These are phyloP conservation scores for Macadamia tetraphylla DNA, from an alignment of 164 flowering plant genomes.

Conservation along the genomic window DNA sequence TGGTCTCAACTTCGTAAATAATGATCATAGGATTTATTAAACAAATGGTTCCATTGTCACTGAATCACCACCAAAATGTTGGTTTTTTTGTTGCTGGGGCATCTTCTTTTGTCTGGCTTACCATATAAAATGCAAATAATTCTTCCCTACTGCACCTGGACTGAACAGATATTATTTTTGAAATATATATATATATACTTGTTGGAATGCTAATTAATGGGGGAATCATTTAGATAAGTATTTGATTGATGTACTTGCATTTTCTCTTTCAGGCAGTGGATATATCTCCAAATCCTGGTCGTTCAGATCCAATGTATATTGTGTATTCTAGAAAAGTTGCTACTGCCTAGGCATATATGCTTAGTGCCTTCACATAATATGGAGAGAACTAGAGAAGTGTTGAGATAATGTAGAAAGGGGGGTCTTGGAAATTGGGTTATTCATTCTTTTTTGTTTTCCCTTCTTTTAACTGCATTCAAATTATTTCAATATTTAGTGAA, in stretches of 20 bases:
- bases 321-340: conserved; percentile 69
- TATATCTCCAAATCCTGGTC: conserved; percentile 93
- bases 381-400: not conserved
- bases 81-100: too few species aligned
- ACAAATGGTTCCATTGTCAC: too few species aligned
- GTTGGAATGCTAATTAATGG: not conserved
- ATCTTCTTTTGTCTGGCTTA: not conserved
- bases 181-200: not conserved
- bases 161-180: not conserved
- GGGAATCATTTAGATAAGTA: not conserved
- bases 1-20: too few species aligned
- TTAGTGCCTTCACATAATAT: not conserved
- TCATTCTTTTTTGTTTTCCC: too few species aligned
- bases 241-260: not conserved
- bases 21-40: too few species aligned
- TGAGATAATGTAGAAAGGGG: not conserved
- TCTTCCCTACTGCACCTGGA: not conserved
- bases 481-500: too few species aligned
- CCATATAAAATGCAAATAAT: not conserved
- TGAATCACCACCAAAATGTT: too few species aligned
- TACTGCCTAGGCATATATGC: conserved; percentile 26
- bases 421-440: too few species aligned
- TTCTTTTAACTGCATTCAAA: too few species aligned
- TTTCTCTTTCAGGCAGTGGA: conserved; percentile 68
- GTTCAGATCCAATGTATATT: conserved; percentile 87